These are phyloP conservation scores for Trametes hirsuta DNA, from an alignment of 1,284 basidiomycete species.

Conservation along the genomic window DNA sequence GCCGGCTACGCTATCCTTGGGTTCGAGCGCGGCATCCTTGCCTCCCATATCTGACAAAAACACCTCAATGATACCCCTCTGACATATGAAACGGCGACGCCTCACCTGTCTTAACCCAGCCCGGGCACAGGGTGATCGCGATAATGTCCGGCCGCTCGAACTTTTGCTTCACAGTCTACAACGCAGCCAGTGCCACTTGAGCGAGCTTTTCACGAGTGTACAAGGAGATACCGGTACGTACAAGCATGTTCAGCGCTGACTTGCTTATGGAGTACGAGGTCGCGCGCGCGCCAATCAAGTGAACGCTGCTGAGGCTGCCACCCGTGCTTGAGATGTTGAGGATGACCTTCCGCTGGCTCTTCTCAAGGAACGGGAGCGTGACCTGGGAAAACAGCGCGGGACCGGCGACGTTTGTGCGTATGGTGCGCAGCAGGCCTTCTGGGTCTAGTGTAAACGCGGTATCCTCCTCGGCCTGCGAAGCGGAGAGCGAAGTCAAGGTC, in stretches of 20 bases:
- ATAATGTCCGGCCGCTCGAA: constrained; percentile 30
- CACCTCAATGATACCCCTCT: no score
- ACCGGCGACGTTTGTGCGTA: constrained; percentile 39
- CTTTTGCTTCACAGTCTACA: constrained; percentile 32
- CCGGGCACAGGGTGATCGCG: constrained; percentile 32
- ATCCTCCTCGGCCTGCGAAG: constrained; percentile 15
- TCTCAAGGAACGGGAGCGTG: constrained; percentile 37
- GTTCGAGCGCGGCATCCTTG: constrained; percentile 32
- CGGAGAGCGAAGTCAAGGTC: background rate
- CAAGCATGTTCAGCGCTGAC: constrained; percentile 35
- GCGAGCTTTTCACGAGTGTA: background rate
- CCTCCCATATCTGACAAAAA: constrained; percentile 35
- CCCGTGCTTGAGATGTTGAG: constrained; percentile 38
- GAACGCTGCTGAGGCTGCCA: constrained; percentile 32
- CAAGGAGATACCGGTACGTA: constrained; percentile 18
- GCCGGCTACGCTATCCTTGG: constrained; percentile 29
- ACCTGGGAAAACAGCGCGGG: constrained; percentile 37
- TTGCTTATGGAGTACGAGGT: constrained; percentile 35
- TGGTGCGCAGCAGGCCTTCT: constrained; percentile 20
- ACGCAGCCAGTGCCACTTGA: no score
- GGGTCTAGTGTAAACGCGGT: constrained; percentile 29
- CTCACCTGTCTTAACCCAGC: constrained; percentile 38
- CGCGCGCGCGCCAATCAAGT: background rate
- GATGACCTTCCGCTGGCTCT: constrained; percentile 38
- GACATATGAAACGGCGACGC: no score